These are phyloP conservation scores for Amoebophrya sp. DNA, from an alignment of 169 alveolate species.

Conservation along the genomic window DNA sequence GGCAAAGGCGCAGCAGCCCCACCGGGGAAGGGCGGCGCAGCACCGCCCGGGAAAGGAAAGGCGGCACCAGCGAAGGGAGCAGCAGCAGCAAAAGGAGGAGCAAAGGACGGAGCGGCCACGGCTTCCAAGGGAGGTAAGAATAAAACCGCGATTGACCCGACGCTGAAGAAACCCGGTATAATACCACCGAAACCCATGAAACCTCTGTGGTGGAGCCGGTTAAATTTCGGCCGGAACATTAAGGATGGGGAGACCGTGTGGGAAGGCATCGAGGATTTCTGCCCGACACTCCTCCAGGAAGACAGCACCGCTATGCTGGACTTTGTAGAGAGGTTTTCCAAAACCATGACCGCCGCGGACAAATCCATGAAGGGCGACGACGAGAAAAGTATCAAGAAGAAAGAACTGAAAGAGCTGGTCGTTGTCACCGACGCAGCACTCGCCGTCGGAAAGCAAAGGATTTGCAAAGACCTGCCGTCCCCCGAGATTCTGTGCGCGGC, in stretches of 20 bases:
- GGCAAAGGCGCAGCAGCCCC: background rate
- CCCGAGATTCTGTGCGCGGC: background rate
- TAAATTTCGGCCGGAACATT: background rate
- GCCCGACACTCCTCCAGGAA: background rate
- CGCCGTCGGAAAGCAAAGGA: background rate
- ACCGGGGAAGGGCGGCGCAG: background rate
- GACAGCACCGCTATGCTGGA: background rate
- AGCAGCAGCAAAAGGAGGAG: background rate
- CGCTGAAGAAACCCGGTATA: background rate
- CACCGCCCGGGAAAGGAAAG: background rate
- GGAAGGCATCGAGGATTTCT: background rate
- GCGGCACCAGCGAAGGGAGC: background rate
- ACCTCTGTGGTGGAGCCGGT: background rate
- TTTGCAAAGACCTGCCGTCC: background rate
- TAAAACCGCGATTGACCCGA: background rate
- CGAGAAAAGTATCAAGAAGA: background rate
- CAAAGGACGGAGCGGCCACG: background rate
- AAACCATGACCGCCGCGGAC: no score
- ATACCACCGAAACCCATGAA: background rate
- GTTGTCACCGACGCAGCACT: background rate
- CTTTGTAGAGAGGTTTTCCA: background rate
- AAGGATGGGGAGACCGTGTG: background rate
- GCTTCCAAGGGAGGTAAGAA: background rate
- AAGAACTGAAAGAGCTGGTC: background rate
- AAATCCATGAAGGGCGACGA: background rate